phyloP scores from a whole-genome alignment of 1,284 basidiomycete genomes.

The Cronartium quercuum region DNA sequence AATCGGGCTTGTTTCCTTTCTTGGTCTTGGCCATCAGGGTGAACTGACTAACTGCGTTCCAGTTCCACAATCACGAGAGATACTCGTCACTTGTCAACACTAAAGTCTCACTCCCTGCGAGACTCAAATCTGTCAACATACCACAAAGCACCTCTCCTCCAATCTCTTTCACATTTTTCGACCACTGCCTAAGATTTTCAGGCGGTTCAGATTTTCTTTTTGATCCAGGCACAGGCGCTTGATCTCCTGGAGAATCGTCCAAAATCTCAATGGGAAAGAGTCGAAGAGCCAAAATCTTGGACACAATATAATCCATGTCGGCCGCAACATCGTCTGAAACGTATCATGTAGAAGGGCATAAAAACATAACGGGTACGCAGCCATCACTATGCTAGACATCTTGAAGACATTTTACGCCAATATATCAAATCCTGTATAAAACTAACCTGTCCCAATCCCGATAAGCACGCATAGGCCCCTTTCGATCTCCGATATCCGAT shows the following conservation, averaged over 20 bases:
- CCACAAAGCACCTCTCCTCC: slow-evolving; percentile 76
- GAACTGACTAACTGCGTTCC: slow-evolving; percentile 72
- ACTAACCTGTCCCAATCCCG: slow-evolving; percentile 71
- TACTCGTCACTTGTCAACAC: no score
- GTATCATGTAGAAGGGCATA: background rate
- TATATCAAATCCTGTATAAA: no score
- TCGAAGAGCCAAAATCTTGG: slow-evolving; percentile 62
- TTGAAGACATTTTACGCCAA: no score
- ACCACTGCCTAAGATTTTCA: slow-evolving; percentile 63
- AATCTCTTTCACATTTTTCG: slow-evolving; percentile 71
- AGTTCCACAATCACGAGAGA: no score
- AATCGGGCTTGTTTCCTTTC: slow-evolving; percentile 82
- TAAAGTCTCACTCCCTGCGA: no score
- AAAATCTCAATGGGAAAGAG: background rate
- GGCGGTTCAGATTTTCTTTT: no score
- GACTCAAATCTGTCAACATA: no score
- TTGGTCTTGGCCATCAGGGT: slow-evolving; percentile 77
- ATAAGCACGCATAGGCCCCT: slow-evolving; percentile 78
- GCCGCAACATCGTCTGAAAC: slow-evolving; percentile 65
- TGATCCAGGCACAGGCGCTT: no score
- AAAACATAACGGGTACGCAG: no score
- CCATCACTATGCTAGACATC: no score
- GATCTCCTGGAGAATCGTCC: background rate
- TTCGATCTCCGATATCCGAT: slow-evolving; percentile 69
- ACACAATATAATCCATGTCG: slow-evolving; percentile 65